Base-by-base conservation (phyloP, 2,329 filamentous ascomycete species). In the Pyrenochaeta sp. region DNA sequence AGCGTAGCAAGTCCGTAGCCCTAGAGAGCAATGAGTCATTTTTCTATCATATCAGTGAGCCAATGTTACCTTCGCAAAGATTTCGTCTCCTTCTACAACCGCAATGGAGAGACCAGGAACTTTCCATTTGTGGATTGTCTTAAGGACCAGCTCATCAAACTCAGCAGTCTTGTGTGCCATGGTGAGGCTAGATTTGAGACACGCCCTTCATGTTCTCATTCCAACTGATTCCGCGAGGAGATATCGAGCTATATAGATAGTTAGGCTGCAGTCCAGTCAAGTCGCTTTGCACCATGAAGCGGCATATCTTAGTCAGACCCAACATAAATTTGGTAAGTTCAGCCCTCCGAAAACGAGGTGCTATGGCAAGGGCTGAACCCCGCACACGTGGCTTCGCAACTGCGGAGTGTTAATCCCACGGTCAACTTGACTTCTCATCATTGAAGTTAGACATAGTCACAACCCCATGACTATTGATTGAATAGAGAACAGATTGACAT, bases 91-190 rank as follows among this genome's bases (percentile, higher is more conserved):
- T 53, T 83, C 77, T 12, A 83, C 68, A 18, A 85, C 74, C 0
- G 78, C 80, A 17, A 85, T 73, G 1, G 82, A 74, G 5, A 84
- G 47, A 0, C 81, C 83, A 1, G 82, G 82, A 7, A 83, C 78
- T 46, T 81, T 77, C 76, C 77, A 83, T 39, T 74, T 55, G 6
- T 75, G 55, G 30, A 81, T 68, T 2, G 72, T 58, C 4, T 67
- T 60, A 17, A 69, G 52, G 4, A 77, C 61, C 27, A 61, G 52
- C 5, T 32, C 33, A 11, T 58, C 60, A 31, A 65, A 64, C 2
- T 49, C 36, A 7, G 23, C 3, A 6, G 46, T 47, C 11, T 37
- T 44, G 31, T 49, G 39, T 10, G 41, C 30, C 51, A 54, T 54
- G 35, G 15, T 41, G 11, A 12, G 33, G 4, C 7, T 29, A 14